Base-by-base conservation (phyloP, 148 eudicot species). In the Amaranthus palmeri region DNA sequence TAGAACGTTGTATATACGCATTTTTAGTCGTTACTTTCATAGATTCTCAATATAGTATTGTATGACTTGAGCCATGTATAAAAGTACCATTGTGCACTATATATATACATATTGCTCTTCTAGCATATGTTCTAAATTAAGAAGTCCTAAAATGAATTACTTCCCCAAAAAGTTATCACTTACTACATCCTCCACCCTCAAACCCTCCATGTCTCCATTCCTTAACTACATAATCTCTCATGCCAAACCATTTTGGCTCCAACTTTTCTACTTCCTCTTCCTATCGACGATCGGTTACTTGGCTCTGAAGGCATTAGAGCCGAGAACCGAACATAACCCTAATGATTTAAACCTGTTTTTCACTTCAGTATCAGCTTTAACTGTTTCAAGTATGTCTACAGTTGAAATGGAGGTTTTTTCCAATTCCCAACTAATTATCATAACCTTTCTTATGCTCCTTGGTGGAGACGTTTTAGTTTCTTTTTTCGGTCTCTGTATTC, bases 401-500 rank as follows among this genome's bases (percentile, higher is more conserved):
- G 78, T 88, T 0, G 93, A 88, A 69, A 88, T 88, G 93, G 93
- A 88, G 68, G 88, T 78, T 14, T 88, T 88, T 71, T 88, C 90
- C 4, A 80, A 81, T 61, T 44, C 68, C 1, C 93, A 88, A 63
- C 85, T 88, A n/a, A 7, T 80, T 8, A 54, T 88, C 52, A 58
- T 85, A 45, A 71, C 80, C 1, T 41, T 83, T n/a, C 56, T 85
- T 10, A 88, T 88, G 83, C 75, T 86, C 50, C 18, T 86, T 4
- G 88, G 93, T 3, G 85, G 87, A 4, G 88, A 88, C 63, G 79
- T 81, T 2, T 85, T 81, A 62, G 72, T 78, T 48, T 86, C 90
- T 43, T 69, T 86, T 77, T 63, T 85, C 4, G 68, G 80, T 52
- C 83, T 88, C 61, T 80, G 61, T 46, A 13, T 84, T 4, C 57